phyloP scores from a whole-genome alignment of 2,329 filamentous ascomycete genomes.

The Alternaria tenuissima region DNA sequence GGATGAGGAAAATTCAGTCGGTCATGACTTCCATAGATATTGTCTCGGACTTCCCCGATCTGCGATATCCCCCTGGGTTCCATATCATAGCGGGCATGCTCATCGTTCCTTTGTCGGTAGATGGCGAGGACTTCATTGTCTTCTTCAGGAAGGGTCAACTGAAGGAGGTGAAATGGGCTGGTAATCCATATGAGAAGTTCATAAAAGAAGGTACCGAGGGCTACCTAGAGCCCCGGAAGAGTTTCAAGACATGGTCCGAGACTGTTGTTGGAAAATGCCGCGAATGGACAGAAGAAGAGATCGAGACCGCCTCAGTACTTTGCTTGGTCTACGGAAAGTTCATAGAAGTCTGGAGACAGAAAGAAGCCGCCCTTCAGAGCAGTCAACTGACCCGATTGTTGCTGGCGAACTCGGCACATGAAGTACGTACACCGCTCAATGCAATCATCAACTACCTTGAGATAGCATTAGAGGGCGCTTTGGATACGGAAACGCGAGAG shows the following conservation, averaged over 20 bases:
- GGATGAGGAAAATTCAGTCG: conserved; percentile 75
- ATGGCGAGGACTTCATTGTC: conserved; percentile 84
- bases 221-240: conserved; percentile 79
- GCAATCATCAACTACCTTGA: conserved; percentile 96
- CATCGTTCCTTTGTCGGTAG: conserved; percentile 79
- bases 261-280: conserved; percentile 81
- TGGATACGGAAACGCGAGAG: conserved; percentile 84
- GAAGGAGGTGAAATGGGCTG: conserved; percentile 84
- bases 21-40: conserved; percentile 83
- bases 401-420: conserved; percentile 87
- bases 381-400: conserved; percentile 81
- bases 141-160: conserved; percentile 84
- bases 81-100: conserved; percentile 78
- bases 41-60: conserved; percentile 77
- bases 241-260: conserved; percentile 84
- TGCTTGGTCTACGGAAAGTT: conserved; percentile 90
- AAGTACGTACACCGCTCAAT: conserved; percentile 89
- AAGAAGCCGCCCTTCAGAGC: conserved; percentile 82
- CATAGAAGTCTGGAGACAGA: conserved; percentile 92
- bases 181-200: conserved; percentile 83
- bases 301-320: conserved; percentile 86
- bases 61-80: conserved; percentile 82
- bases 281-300: conserved; percentile 88
- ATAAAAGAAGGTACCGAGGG: conserved; percentile 75
- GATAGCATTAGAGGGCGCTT: conserved; percentile 81